These are phyloP conservation scores for Anisogramma anomala DNA, from an alignment of 2,329 filamentous ascomycete species.

Conservation along the genomic window DNA sequence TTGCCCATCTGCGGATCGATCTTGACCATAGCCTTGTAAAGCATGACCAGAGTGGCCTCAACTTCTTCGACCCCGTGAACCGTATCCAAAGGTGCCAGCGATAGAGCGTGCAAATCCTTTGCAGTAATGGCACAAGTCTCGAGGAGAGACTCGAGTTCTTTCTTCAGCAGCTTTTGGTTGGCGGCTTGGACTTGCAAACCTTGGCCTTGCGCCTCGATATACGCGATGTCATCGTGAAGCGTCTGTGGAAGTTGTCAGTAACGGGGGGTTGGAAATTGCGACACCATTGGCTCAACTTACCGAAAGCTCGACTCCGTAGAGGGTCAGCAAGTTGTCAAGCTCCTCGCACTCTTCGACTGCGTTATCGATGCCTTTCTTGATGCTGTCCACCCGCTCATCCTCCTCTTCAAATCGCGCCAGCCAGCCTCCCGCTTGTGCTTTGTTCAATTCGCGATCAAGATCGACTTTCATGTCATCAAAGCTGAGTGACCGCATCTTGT, in stretches of 20 bases:
- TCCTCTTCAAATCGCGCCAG: slow-evolving; percentile 73
- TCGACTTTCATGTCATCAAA: slow-evolving; percentile 74
- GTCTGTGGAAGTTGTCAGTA: slow-evolving; percentile 45
- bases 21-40: slow-evolving; percentile 88
- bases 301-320: slow-evolving; percentile 89
- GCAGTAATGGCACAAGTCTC: slow-evolving; percentile 81
- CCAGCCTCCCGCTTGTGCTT: slow-evolving; percentile 88
- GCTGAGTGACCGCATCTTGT: slow-evolving; percentile 60
- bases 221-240: slow-evolving; percentile 87
- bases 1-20: slow-evolving; percentile 72
- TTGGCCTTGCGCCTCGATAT: slow-evolving; percentile 94
- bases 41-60: slow-evolving; percentile 62
- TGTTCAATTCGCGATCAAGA: slow-evolving; percentile 76
- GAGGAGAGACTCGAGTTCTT: slow-evolving; percentile 78
- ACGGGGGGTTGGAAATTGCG: not conserved
- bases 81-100: slow-evolving; percentile 61
- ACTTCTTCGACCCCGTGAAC: slow-evolving; percentile 62
- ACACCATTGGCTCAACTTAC: slow-evolving; percentile 37
- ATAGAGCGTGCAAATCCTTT: slow-evolving; percentile 62
- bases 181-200: slow-evolving; percentile 94
- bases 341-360: slow-evolving; percentile 95
- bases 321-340: slow-evolving; percentile 80
- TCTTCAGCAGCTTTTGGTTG: slow-evolving; percentile 88
- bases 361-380: slow-evolving; percentile 75
- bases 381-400: slow-evolving; percentile 77